phyloP scores from a whole-genome alignment of 139 green algal genomes.

The Chlamydomonas sphaeroides region DNA sequence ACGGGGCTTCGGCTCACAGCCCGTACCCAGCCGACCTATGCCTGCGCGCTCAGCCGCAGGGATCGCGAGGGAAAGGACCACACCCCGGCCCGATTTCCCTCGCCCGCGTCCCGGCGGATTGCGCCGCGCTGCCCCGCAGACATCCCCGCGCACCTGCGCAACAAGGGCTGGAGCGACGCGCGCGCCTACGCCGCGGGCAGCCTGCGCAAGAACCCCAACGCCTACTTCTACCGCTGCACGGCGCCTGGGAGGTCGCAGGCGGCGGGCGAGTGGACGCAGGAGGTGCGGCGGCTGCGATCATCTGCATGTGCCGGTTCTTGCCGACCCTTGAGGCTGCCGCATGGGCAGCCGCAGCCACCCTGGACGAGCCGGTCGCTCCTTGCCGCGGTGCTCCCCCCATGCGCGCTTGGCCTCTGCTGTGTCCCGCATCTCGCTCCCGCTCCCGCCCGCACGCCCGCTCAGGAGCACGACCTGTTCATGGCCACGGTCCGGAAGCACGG shows the following conservation, averaged over 20 bases:
- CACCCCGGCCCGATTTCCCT: not conserved
- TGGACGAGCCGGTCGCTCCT: no score
- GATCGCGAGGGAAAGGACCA: not conserved
- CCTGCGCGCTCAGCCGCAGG: no score
- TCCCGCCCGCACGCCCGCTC: no score
- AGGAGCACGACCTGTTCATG: constrained; percentile 69
- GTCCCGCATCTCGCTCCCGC: no score
- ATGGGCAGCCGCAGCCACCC: no score
- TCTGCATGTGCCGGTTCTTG: no score
- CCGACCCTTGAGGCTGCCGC: no score
- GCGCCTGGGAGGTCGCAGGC: constrained; percentile 65
- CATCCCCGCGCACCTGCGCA: constrained; percentile 51
- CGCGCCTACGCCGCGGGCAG: constrained; percentile 61
- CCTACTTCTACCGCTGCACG: constrained; percentile 82
- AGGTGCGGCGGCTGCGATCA: no score
- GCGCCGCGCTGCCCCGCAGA: constrained; percentile 33
- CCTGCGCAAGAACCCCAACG: constrained; percentile 82
- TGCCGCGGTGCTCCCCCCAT: no score
- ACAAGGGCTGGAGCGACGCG: constrained; percentile 67
- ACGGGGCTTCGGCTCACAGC: no score
- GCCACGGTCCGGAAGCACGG: constrained; percentile 61
- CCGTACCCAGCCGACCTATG: not conserved
- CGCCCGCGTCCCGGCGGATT: not conserved
- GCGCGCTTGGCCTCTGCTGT: no score
- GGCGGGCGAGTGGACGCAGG: constrained; percentile 70